A percentile compares a stretch with the other conserved stretches of the same genome.
Evolutionary conservation across 2,329 filamentous ascomycete species (phyloP).

Genomic region (Talaromyces islandicus): DNA sequence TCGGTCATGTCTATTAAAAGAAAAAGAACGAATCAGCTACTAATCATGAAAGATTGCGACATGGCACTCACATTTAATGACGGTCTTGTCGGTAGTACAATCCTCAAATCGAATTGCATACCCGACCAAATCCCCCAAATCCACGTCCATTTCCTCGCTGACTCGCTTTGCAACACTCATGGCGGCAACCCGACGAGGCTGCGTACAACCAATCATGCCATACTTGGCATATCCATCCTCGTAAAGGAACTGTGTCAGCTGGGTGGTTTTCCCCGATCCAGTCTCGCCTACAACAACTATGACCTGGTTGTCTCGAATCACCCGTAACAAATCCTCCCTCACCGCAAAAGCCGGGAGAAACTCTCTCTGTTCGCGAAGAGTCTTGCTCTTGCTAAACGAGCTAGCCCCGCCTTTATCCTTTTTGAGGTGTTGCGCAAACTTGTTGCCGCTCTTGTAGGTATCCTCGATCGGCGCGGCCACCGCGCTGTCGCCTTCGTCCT

Average conservation of each 20-base stretch:
- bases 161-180: slow-evolving; percentile 99
- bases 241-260: slow-evolving; percentile 90
- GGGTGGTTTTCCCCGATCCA: slow-evolving; percentile 94
- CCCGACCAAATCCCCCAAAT: slow-evolving; percentile 78
- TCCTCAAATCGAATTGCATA: slow-evolving; percentile 99
- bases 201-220: slow-evolving; percentile 93
- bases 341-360: slow-evolving; percentile 95
- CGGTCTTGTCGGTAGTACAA: slow-evolving; percentile 89
- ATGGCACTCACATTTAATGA: slow-evolving; percentile 67
- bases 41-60: background rate
- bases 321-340: slow-evolving; percentile 80
- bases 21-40: slow-evolving; percentile 10
- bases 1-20: slow-evolving; percentile 99
- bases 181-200: slow-evolving; percentile 90
- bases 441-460: slow-evolving; percentile 60
- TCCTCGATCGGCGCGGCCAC: slow-evolving; percentile 69
- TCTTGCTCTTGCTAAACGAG: slow-evolving; percentile 88
- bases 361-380: slow-evolving; percentile 82
- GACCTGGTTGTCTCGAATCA: slow-evolving; percentile 95
- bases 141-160: slow-evolving; percentile 95
- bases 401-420: slow-evolving; percentile 75
- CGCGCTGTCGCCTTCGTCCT: slow-evolving; percentile 82
- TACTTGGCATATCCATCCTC: slow-evolving; percentile 87
- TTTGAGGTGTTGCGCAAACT: slow-evolving; percentile 88
- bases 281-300: slow-evolving; percentile 96